Base-by-base conservation (phyloP, 2,329 filamentous ascomycete genomes). In the Diaporthe amygdali region DNA sequence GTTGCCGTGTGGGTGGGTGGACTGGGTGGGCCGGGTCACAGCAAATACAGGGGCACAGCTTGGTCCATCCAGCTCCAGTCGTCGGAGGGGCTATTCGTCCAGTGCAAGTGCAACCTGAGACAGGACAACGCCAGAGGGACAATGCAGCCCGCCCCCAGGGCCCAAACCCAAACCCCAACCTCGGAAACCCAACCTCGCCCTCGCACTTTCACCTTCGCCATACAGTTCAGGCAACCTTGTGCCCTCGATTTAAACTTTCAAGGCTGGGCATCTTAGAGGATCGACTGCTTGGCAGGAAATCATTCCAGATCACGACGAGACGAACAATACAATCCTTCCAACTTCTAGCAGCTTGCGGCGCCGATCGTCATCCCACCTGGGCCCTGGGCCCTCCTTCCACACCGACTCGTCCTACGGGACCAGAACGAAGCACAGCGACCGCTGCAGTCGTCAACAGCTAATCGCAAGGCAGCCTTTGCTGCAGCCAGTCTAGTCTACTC, bases 31-130 rank as follows among this genome's bases (percentile, higher is more conserved):
- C 32, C 22, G n/a, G 41, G 44, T 44, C 41, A 12, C 30, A 49
- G 14, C 30, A 37, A 64, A 49, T 64, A 64, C 59, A 64, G 59
- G 59, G 59, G 41, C 59, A 9, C 41, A 49, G 59, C 59, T 64
- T 49, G 59, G 59, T 49, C 59, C 59, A 64, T 49, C 59, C 59
- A 63, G 59, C 59, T 64, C 59, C 59, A 64, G 59, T 34, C 20
- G 27, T 63, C 46, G 41, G 59, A 63, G 59, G 59, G 59, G 59
- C 59, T 41, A 47, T 27, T 25, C 27, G 39, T 4, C 41, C 20
- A 39, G 55, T 61, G 55, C 6, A 61, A 46, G 55, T 39, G 59
- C 59, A 49, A 63, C 59, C 59, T 64, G 59, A 64, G 59, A 64
- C 59, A 64, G 59, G 44, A 64, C 59, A 64, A 37, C 41, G 47